These are phyloP conservation scores for Gleditsia sinensis DNA, from an alignment of 306 rosid genomes.

Conservation along the genomic window DNA sequence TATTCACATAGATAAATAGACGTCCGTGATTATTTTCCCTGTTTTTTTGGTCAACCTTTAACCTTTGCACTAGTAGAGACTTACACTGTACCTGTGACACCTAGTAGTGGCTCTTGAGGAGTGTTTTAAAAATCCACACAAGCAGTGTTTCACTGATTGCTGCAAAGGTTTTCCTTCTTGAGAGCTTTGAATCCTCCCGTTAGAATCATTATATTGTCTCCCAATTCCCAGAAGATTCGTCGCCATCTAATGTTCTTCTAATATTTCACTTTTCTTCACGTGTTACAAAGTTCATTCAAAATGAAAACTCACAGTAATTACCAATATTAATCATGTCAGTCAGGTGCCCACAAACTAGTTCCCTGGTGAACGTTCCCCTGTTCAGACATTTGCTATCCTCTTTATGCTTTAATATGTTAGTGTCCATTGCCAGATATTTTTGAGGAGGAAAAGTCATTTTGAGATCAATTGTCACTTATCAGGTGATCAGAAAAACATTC, in stretches of 20 bases:
- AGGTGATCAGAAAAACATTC: not conserved
- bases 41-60: not conserved
- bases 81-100: not conserved
- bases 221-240: too few species aligned
- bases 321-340: not conserved
- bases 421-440: not conserved
- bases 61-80: not conserved
- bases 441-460: constrained; percentile 11
- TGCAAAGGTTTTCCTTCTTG: not conserved
- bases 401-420: constrained; percentile 8
- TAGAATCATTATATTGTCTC: too few species aligned
- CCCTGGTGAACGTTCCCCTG: not conserved
- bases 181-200: too few species aligned
- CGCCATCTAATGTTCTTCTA: too few species aligned
- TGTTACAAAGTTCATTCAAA: not conserved
- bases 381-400: not conserved
- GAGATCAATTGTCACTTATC: constrained; percentile 2
- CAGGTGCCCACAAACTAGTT: not conserved
- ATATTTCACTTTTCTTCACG: too few species aligned
- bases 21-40: constrained; percentile 5
- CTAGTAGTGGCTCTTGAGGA: not conserved
- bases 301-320: not conserved
- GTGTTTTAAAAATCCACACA: not conserved
- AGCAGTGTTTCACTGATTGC: not conserved
- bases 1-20: not conserved